Base-by-base conservation (phyloP, 495 filamentous ascomycete species). In the Peziza echinospora region DNA sequence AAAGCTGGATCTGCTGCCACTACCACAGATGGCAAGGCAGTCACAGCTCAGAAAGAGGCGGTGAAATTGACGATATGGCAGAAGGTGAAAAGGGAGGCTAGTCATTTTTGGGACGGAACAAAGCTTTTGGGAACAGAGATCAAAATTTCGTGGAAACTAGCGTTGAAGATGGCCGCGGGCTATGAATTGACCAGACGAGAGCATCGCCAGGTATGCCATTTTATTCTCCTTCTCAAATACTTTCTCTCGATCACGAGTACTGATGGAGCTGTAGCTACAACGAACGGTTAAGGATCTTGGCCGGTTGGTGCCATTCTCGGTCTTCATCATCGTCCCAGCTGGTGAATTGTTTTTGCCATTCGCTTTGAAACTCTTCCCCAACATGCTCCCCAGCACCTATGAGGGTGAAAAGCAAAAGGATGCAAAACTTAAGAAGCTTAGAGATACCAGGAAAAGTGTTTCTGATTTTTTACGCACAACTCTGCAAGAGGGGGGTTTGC, bases 71-170 rank as follows among this genome's bases (percentile, higher is more conserved):
- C 91, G 0, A 30, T 96, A 3, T 76, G 72, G 61, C 84, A 94
- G 59, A 92, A 84, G 67, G 71, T 96, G 54, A 96, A 92, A 70
- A 82, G 82, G 58, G 89, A 96, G 60, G 67, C 69, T 13, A 72
- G 77, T 50, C 89, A 99, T 62, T 99, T 96, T 66, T 96, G 89
- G 89, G 89, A 99, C 70, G 89, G 89, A 28, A 99, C 86, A n/a
- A 99, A 99, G 63, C 67, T 99, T 51, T 69, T 99, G 54, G 84
- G 82, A 21, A 80, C 82, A 0, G 89, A 99, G 64, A 79, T 94
- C 48, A 79, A 67, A 62, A 99, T 99, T 58, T 93, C 85, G 63
- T 79, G 76, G 9, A 79, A 79, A 28, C 65, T 99, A 50, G 89
- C 85, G 1, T 60, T 93, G 60, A 94, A 93, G 69, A 99, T 99